Base-by-base conservation (phyloP, 2,329 filamentous ascomycete species). In the Curvularia spicifera region DNA sequence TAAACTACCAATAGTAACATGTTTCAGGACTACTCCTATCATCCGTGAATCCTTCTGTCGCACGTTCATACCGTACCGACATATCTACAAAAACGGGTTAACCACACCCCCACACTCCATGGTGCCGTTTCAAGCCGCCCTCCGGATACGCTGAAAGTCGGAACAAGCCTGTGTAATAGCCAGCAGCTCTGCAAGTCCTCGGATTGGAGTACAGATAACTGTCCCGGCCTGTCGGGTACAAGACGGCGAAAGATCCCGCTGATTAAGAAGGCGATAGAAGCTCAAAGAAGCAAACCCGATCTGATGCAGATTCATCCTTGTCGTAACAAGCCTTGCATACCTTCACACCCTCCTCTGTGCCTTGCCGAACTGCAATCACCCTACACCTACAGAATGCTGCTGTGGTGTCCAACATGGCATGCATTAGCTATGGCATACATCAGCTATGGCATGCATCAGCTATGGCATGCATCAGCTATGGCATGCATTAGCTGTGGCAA, bases 321-420 rank as follows among this genome's bases (percentile, higher is more conserved):
- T 62, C 40, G 39, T 48, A 54, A 56, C 33, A 58, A 59, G 85
- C 84, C 84, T 66, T 88, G 91, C 75, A 90, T 92, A 47, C 39
- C 39, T 53, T 59, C 43, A 62, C 53, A 53, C 52, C 26, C 24
- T 46, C 63, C 91, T 89, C 47, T 94, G 91, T 37, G 37, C 37
- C 48, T 51, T 35, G 24, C 28, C 35, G 48, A 31, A 39, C 28
- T 31, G 42, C n/a, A 9, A 39, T 8, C 37, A 45, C 18, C 18
- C 18, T 18, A 18, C 18, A 42, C 29, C 29, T 13, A 24, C n/a
- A 15, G 47, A 55, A 26, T 29, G 26, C 20, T 29, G n/a, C 12
- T 42, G 20, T 40, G 13, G 15, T 20, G 15, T 31, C 50, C 28
- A 52, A 44, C 28, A 22, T 31, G 44, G 44, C 44, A 33, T 47